Evolutionary conservation across 192 early-diverging fungal species (phyloP), one percentile per base, ranked within the genome.

Genomic region (Pilaira anomala): DNA sequence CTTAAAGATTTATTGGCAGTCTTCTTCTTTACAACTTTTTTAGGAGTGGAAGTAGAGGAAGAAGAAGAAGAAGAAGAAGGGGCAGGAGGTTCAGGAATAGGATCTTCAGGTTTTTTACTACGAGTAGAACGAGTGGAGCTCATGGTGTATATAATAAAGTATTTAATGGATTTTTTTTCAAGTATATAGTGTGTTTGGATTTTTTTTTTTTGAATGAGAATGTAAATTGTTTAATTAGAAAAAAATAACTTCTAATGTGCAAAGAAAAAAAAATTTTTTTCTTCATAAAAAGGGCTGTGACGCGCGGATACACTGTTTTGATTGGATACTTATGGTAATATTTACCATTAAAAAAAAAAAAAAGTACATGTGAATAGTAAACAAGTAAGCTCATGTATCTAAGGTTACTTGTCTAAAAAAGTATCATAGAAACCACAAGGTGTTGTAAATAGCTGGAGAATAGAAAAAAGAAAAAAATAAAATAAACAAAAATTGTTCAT

Each of bases 1-100:
- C 81, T 86, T 22, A 82, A 73, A 42, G 76, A 46, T 48, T 65
- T 71, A 21, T 16, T 22, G 44, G 63, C 26, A 3, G 26, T 45
- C 65, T 72, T 72, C 36, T 66, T 66, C 41, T 60, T 71, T 45
- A 40, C 26, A 36, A 13, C 14, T 22, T 42, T 68, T 18, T 57
- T 58, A 14, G 51, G 14, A 22, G 48, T 19, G 33, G 57, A 14
- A 52, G 57, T 8, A 14, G 66, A n/a, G 16, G 48, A 54, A 2
- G 64, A 19, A 28, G 29, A n/a, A 18, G 66, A 9, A 28, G 66
- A 48, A 16, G 55, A 13, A 19, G 25, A 16, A 28, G 45, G 28
- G 33, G 26, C 25, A 52, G 56, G 26, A 28, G 65, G 24, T 41
- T 16, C 33, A 28, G 45, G 39, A 14, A 30, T 9, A 5, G 60